Base-by-base conservation (phyloP, 1,139 yeast genomes). In the Schwanniomyces etchellsii region DNA sequence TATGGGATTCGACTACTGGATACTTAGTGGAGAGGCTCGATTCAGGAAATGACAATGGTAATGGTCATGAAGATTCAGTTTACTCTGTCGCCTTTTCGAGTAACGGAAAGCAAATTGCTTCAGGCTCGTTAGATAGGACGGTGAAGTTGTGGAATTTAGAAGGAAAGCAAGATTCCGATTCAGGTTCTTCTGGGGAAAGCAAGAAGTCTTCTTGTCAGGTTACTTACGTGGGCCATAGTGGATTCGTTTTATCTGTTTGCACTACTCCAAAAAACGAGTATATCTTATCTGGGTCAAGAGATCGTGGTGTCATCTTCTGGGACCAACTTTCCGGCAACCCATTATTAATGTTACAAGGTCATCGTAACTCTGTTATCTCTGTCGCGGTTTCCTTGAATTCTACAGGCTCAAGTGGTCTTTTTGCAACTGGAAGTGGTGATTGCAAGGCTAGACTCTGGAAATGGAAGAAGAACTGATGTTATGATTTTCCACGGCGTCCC, bases 401-500 rank as follows among this genome's bases (percentile, higher is more conserved):
- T 26, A 72, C 72, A 38, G 82, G 81, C 35, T 67, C 74, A 33
- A 88, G 84, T 45, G 73, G 74, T 25, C 78, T 86, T 44, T 91
- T 91, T 68, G 98, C 97, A 33, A 89, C 97, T 12, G 98, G 98
- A 38, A 77, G 89, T 57, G 98, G 98, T 54, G 98, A 91, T 60
- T 89, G 96, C 59, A 85, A 89, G 57, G 97, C 97, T 26, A 76
- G 96, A 62, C 83, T 91, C 51, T 91, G 98, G 98, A 77, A 79
- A 54, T 85, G 81, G 80, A 70, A 48, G 50, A 40, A 48, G 45
- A 29, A 30, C 27, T 11, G 14, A 11, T 25, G 7, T 12, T 7
- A 12, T 12, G 11, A 12, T 11, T 15, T 11, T 6, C 14, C 14
- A 7, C 25, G n/a, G n/a, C n/a, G n/a, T n/a, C n/a, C n/a, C n/a